Base-by-base conservation (phyloP, 2,329 filamentous ascomycete species). In the Fusarium bulbicola region DNA sequence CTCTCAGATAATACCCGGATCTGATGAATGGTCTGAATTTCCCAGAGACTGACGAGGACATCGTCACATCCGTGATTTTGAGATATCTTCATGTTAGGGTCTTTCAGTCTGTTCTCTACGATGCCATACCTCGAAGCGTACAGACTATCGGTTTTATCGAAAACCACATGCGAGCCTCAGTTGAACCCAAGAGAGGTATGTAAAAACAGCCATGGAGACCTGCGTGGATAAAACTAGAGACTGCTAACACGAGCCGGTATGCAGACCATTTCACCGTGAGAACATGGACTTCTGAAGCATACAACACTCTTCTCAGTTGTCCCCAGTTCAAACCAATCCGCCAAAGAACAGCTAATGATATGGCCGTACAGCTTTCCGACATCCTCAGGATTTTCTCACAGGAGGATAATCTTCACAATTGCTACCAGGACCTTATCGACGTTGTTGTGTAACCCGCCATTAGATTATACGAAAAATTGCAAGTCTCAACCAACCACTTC, bases 31-130 rank as follows among this genome's bases (percentile, higher is more conserved):
- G 75, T 9, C 74, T 69, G 39, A 63, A 68, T 45, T 82, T 78
- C 45, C 80, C 82, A 2, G 81, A 83, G 46, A 83, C 81, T 6
- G 82, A 84, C 46, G 79, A 83, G 15, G 82, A 84, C 26, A 75
- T 84, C 14, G 47, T 82, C 24, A 74, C 78, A 24, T 79, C 80
- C 21, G 67, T 83, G 16, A 77, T 82, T 28, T 74, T 83, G 77
- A 77, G 82, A 42, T 82, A 75, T 39, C 70, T 84, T 26, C 72
- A 81, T 28, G 80, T 81, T 43, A 76, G 79, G 30, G 79, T 84
- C 47, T 83, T 84, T 59, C 77, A 82, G 52, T 75, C 74, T 24
- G 73, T 77, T 10, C 66, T 84, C 11, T 82, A 80, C 53, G 79
- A 79, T 7, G 56, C 70, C 14, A 58, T 76, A 8, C 58, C 71